A percentile compares a stretch with the other conserved stretches of the same genome.
These are phyloP conservation scores for Trichophyton simii DNA, from an alignment of 2,329 filamentous ascomycete species.

Conservation along the genomic window DNA sequence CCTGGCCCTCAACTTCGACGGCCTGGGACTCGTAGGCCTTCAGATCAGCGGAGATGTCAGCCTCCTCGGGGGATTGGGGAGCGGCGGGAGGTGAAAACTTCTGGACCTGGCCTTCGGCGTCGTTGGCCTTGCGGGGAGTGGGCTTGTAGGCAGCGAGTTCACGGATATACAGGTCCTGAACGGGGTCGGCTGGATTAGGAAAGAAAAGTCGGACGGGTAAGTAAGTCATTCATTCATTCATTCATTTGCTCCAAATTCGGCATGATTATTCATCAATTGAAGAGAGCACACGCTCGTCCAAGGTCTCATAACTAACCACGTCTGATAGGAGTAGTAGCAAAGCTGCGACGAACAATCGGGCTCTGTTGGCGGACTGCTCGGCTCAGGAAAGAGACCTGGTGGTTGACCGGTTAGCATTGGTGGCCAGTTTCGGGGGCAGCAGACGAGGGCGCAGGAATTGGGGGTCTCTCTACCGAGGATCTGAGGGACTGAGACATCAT, in stretches of 20 bases:
- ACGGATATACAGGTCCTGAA: constrained; percentile 94
- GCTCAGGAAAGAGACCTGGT: constrained; percentile 48
- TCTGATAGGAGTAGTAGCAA: constrained; percentile 50
- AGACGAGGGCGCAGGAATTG: background rate
- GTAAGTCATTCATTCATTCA: background rate
- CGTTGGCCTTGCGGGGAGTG: constrained; percentile 66
- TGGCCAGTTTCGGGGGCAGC: constrained; percentile 13
- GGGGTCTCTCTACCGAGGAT: constrained; percentile 11
- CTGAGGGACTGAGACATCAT: constrained; percentile 15
- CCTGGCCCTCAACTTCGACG: constrained; percentile 84
- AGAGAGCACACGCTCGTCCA: background rate
- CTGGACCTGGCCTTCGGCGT: constrained; percentile 82
- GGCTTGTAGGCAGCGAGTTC: constrained; percentile 95
- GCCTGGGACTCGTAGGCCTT: constrained; percentile 89
- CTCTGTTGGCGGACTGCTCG: constrained; percentile 48
- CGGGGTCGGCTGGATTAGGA: constrained; percentile 65
- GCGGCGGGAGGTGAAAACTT: constrained; percentile 70
- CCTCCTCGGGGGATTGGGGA: constrained; percentile 82
- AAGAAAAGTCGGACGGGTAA: constrained; percentile 2
- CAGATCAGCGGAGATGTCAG: constrained; percentile 80
- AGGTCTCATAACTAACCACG: constrained; percentile 39
- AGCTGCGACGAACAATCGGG: constrained; percentile 47
- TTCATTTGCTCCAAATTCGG: background rate
- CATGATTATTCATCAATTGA: constrained; percentile 3
- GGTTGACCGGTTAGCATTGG: constrained; percentile 13